Base-by-base conservation (phyloP, 179 eudicot species). In the Sideroxylon spinosum region DNA sequence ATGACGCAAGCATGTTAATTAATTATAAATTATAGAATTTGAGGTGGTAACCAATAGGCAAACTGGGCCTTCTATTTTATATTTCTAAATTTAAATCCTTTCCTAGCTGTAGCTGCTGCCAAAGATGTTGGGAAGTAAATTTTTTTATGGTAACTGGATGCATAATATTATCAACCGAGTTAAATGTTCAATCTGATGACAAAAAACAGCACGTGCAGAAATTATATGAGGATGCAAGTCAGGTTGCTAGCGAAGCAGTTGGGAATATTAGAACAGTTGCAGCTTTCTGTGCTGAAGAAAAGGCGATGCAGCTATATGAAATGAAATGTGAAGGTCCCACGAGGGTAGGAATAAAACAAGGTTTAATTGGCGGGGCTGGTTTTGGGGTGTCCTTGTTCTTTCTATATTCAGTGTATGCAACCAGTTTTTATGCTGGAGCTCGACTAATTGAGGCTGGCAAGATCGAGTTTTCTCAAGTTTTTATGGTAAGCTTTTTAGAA, bases 191-290 rank as follows among this genome's bases (percentile, higher is more conserved):
- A 59, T 59, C 23, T 59, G 16, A 59, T 19, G 2, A 19, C 19
- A 11, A 4, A 14, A n/a, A 19, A 59, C 17, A 4, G 2, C 46
- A 46, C 4, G 49, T 70, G 65, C 78, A 86, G 89, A 77, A 74
- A 50, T 55, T 79, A 73, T 86, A 84, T 23, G 87, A 86, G 72
- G 82, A 84, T 26, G 91, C 91, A 26, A 88, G 87, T 80, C 87
- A 88, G 78, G 83, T 88, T 52, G 90, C 87, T 4, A 87, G 71
- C 76, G 88, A 88, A 62, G 90, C 90, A 28, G 88, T 86, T 37
- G 85, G 88, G 26, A 88, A 84, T 76, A 88, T 88, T 55, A 82
- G 88, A 68, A 88, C 90, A 9, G 87, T 88, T 46, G 87, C 90
- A 64, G 84, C 90, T 16, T 88, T 84, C 78, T 84, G 85, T 37